phyloP scores from a whole-genome alignment of 2,329 filamentous ascomycete species.

The Fusarium circinatum region DNA sequence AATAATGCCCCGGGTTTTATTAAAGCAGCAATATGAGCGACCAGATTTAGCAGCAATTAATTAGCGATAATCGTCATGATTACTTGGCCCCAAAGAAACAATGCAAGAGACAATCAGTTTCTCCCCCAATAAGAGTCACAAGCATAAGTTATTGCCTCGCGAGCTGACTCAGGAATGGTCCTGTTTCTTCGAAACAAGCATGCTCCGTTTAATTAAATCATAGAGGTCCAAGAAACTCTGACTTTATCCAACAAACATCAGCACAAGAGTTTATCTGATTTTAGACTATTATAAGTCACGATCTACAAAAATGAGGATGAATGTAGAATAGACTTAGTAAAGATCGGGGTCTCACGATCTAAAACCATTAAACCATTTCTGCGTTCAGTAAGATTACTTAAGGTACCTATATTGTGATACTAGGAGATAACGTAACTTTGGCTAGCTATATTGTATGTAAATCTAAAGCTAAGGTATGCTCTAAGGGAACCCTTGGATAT shows the following conservation, averaged over 20 bases:
- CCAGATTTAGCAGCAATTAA: not conserved
- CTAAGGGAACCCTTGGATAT: not conserved
- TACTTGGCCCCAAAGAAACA: not conserved
- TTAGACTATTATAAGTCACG: not conserved
- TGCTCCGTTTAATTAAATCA: slow-evolving; percentile 9
- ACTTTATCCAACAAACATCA: not conserved
- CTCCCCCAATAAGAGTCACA: not conserved
- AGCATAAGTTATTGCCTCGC: not conserved
- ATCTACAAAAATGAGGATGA: not conserved
- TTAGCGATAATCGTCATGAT: not conserved
- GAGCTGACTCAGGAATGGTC: slow-evolving; percentile 10
- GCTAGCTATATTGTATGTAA: not conserved
- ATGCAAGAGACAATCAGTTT: slow-evolving; percentile 3
- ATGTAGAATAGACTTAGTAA: not conserved
- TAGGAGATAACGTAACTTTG: not conserved
- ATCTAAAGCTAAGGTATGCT: not conserved
- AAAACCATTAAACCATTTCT: not conserved
- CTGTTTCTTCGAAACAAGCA: not conserved
- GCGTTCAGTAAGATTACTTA: not conserved
- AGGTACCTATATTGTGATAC: not conserved
- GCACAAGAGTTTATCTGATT: not conserved
- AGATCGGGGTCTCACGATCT: not conserved
- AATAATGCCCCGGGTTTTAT: not conserved
- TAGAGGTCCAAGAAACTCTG: not conserved
- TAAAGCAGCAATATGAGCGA: not conserved